Evolutionary conservation across 371 early-diverging fungal genomes (phyloP), one percentile per base, ranked within the genome.

Genomic region (Entomophthora muscae): DNA sequence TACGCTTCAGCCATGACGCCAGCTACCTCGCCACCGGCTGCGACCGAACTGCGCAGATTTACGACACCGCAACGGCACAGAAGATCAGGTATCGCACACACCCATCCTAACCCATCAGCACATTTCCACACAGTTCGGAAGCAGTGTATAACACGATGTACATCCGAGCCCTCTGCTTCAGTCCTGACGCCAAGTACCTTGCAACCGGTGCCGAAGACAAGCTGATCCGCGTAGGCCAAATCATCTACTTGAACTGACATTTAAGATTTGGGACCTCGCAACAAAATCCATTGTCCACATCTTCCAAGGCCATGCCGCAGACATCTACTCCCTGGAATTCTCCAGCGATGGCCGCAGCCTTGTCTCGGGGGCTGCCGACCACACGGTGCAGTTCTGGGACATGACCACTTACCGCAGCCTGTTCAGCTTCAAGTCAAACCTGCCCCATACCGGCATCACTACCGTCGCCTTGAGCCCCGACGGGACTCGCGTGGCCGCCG

Each of bases 121-220:
- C 84, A 42, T 76, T 94, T 59, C 79, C 79, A 30, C 92, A 92
- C 71, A 85, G 86, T 57, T 77, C 71, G 53, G 84, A 80, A 1
- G 76, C 80, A 56, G 84, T 80, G 66, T 82, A 86, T 65, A 75
- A 77, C 52, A 95, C 95, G 73, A 71, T 93, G 51, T 97, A 97
- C 67, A 92, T 97, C 70, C 88, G 98, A 52, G 88, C 93, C 1
- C 94, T 98, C 28, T 91, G 91, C 73, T 98, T 98, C 68, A 92
- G 93, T 65, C 94, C 95, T 10, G 95, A 96, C 69, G 89, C 89
- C 64, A 82, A 79, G 60, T 86, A 71, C 64, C 76, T 98, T 42
- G 98, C 97, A 2, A 94, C 98, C 0, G 98, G 98, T 52, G 96
- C 95, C 17, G 96, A 98, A 73, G 98, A 98, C 72, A 91, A 86